phyloP scores from a whole-genome alignment of 1,284 basidiomycete species.

The Heterobasidion annosum region DNA sequence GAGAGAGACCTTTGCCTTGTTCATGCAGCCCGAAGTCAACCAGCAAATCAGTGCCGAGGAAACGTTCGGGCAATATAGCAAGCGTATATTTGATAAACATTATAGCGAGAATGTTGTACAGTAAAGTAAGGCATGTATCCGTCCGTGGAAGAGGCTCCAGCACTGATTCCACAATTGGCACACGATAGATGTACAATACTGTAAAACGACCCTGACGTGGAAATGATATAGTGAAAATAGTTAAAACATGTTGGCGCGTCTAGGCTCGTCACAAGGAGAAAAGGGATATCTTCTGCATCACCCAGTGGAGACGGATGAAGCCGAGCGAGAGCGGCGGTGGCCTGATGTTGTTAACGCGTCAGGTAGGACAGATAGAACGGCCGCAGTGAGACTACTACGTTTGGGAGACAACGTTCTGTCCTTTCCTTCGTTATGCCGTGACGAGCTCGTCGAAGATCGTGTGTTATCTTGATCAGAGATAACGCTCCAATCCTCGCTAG shows the following conservation, averaged over 20 bases:
- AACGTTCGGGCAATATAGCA: slow-evolving; percentile 87
- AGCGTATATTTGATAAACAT: slow-evolving; percentile 74
- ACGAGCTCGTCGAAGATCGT: slow-evolving; percentile 29
- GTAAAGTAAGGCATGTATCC: slow-evolving; percentile 7
- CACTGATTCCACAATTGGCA: background rate
- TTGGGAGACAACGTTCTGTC: slow-evolving; percentile 28
- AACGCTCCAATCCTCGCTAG: slow-evolving; percentile 78
- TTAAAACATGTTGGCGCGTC: background rate
- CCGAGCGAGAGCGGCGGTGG: background rate
- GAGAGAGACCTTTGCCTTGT: slow-evolving; percentile 83
- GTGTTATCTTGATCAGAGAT: slow-evolving; percentile 67
- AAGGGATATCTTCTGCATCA: background rate
- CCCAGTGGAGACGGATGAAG: background rate
- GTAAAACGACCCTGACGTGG: background rate
- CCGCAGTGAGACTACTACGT: slow-evolving; percentile 53
- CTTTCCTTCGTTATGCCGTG: slow-evolving; percentile 13
- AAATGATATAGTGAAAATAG: too few species aligned
- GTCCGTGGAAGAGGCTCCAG: background rate
- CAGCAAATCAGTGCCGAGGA: slow-evolving; percentile 58
- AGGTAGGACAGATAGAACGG: slow-evolving; percentile 51
- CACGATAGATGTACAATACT: background rate
- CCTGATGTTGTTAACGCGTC: slow-evolving; percentile 29
- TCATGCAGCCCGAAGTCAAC: slow-evolving; percentile 86
- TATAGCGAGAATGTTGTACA: slow-evolving; percentile 33
- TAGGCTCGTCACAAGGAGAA: background rate